Evolutionary conservation across 805 yeast genomes (phyloP), one percentile per base, ranked within the genome.

Genomic region (Candida railenensis): DNA sequence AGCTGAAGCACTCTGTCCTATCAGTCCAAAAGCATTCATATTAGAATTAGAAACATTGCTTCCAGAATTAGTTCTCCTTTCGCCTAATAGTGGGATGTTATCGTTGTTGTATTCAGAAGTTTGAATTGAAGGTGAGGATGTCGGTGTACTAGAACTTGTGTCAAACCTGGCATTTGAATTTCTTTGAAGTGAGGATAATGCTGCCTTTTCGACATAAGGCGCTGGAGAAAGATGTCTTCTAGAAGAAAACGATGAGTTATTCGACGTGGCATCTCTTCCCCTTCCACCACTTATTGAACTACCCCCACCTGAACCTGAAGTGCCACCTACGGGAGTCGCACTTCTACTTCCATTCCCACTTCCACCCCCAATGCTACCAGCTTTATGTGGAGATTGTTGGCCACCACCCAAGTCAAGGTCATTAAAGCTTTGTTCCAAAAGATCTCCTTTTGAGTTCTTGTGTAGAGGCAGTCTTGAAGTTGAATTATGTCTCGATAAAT

Each of bases 161-260:
- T 52, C 58, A 16, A 44, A 49, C 37, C 54, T 25, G 16, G 54
- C 44, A 40, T 56, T 58, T 3, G 64, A 55, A 55, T 81, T 83
- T 53, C 82, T 71, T 55, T 82, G 89, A 18, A 83, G 73, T 0
- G 86, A 78, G 12, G 90, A 77, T 58, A 83, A 65, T 18, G 85
- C 85, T 1, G 80, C 75, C 48, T 71, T 71, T 28, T 63, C 65
- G 49, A 63, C 63, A 62, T 71, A 52, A 1, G 74, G 74, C 1
- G 74, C 74, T 2, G 86, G 82, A 1, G 86, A 82, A 4, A 82
- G 66, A 28, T 77, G 81, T 48, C 85, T 64, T 55, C 83, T 68
- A 14, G 87, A 87, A 1, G 74, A 56, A 57, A 64, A 54, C 44
- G 66, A 59, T 15, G 70, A 62, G 34, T 54, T 59, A 21, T 55